These are phyloP conservation scores for Nicotiana noctiflora DNA, from an alignment of 257 asterid genomes.

Conservation along the genomic window DNA sequence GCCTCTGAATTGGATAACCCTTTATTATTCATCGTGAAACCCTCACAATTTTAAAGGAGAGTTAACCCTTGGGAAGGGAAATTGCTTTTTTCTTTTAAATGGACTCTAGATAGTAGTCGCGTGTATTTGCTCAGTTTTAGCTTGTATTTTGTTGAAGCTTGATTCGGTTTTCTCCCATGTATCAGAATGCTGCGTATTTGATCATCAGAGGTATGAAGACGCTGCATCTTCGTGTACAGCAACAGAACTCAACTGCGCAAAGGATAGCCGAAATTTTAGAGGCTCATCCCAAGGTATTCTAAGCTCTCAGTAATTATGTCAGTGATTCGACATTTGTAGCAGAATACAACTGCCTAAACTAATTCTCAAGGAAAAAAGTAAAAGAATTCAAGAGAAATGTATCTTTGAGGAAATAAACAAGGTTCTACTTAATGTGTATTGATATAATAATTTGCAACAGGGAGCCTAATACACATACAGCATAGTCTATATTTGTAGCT, in stretches of 20 bases:
- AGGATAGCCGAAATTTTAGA: slow-evolving; percentile 98
- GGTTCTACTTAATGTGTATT: background rate
- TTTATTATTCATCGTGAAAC: background rate
- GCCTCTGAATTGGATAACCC: background rate
- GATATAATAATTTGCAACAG: background rate
- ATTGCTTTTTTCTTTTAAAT: background rate
- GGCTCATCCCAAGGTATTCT: slow-evolving; percentile 94
- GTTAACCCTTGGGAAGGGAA: background rate
- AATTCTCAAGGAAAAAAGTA: background rate
- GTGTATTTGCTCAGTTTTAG: background rate
- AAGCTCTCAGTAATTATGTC: background rate
- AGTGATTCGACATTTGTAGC: background rate
- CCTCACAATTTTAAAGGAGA: background rate
- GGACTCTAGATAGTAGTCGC: background rate
- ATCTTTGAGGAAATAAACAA: background rate
- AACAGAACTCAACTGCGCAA: slow-evolving; percentile 80
- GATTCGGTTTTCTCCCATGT: slow-evolving; percentile 10
- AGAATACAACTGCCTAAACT: background rate
- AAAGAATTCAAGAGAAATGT: background rate
- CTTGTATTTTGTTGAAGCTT: background rate
- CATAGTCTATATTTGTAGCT: background rate
- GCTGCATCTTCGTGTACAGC: no score
- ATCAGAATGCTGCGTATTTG: slow-evolving; percentile 81
- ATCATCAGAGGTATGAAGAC: no score
- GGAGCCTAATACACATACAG: background rate